Conservation (phyloP, 1,284 basidiomycete species). For the Gastroboletus turbinatus region DNA sequence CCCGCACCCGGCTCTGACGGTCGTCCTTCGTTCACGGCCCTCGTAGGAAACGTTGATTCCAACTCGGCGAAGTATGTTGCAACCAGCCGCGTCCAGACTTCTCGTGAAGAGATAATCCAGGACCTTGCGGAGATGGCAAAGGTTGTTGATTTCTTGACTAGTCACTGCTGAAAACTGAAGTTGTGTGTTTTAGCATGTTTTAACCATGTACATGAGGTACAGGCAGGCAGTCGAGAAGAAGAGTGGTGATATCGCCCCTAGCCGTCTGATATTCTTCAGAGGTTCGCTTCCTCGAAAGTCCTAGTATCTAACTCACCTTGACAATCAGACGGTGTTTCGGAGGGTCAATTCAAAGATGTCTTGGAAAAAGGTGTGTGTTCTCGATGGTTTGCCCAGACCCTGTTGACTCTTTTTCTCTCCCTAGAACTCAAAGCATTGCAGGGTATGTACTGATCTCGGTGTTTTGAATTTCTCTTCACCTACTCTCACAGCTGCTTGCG, state of each 20-base stretch:
- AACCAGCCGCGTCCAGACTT: constrained; percentile 62
- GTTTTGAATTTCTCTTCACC: constrained; percentile 12
- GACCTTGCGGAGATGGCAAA: constrained; percentile 63
- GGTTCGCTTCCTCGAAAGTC: constrained; percentile 40
- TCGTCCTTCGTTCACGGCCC: constrained; percentile 71
- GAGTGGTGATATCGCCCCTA: constrained; percentile 44
- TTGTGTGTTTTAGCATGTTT: constrained; percentile 41
- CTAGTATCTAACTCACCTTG: constrained; percentile 4
- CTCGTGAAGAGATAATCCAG: constrained; percentile 72
- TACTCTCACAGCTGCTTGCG: constrained; percentile 51
- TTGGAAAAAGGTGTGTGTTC: constrained; percentile 50
- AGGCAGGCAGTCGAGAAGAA: constrained; percentile 53
- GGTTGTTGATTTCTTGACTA: constrained; percentile 32
- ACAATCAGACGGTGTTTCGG: constrained; percentile 71
- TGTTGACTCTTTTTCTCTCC: not conserved
- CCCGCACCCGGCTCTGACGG: constrained; percentile 71
- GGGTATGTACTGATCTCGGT: constrained; percentile 37
- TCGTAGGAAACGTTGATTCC: constrained; percentile 74
- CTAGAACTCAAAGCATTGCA: constrained; percentile 58
- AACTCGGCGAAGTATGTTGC: constrained; percentile 55
- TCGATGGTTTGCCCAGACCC: not conserved
- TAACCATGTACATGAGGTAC: constrained; percentile 58
- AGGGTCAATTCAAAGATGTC: constrained; percentile 75
- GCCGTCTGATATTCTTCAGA: constrained; percentile 73
- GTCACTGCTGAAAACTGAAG: constrained; percentile 11